Evolutionary conservation across 75 land plant species (phyloP), one percentile per base, ranked within the genome.

Genomic region (Picea sitchensis): DNA sequence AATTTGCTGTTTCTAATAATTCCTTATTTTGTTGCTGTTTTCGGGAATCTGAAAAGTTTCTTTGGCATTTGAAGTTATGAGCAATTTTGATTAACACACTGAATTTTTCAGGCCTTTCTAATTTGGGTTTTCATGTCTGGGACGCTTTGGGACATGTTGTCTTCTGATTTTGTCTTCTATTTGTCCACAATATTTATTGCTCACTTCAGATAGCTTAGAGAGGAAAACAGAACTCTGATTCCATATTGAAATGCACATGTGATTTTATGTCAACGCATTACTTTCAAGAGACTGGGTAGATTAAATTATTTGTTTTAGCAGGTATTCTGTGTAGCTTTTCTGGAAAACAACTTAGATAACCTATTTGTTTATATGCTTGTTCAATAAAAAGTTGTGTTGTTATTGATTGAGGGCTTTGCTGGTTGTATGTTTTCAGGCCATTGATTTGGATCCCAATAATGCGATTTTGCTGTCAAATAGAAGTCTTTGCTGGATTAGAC

Each of bases 391-490:
- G 3, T 41, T 41, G 12, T 41, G 3, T 61, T 73, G 11, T 75
- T 21, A 76, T 61, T 76, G 65, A 51, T 54, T 14, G n/a, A 26
- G 38, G 61, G 31, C 18, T 59, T 23, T 76, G 11, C 57, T 36
- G 60, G 63, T 30, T 75, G 31, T 57, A 67, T 77, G 13, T 21
- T 80, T 80, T 41, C 96, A 97, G 99, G 99, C 99, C 20, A 82
- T 93, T 65, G 99, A 97, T 79, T 69, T 97, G 58, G 91, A 97
- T 75, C 98, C 99, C 2, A 88, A 82, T 59, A 91, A 93, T 81
- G 92, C 90, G 30, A 79, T 84, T 5, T 73, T 93, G 30, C 75
- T 86, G 13, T 93, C 99, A 32, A 97, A 97, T 69, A 88, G 99
- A 71, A 93, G 98, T 76, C 87, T 97, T 77, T 93, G 99, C 75